These are phyloP conservation scores for Anethum foeniculum DNA, from an alignment of 140 eudicot species.

Conservation along the genomic window DNA sequence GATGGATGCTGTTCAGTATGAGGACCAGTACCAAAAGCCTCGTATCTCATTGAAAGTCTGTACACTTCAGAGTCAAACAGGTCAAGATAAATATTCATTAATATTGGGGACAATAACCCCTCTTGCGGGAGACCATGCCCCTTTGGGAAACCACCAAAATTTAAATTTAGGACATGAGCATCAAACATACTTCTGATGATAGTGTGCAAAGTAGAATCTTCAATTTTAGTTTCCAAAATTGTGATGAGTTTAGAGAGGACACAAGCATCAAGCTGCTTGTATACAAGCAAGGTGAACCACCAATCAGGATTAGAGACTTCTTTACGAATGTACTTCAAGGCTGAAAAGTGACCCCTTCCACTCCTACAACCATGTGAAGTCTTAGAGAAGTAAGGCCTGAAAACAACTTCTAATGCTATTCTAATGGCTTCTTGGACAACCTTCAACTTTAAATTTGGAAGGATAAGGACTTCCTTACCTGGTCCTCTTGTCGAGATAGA, in stretches of 20 bases:
- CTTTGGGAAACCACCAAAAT: slow-evolving; percentile 83
- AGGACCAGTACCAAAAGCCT: slow-evolving; percentile 35
- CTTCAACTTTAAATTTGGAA: slow-evolving; percentile 61
- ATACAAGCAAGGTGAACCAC: slow-evolving; percentile 63
- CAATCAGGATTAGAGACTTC: slow-evolving; percentile 61
- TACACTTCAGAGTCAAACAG: slow-evolving; percentile 60
- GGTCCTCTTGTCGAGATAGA: slow-evolving; percentile 51
- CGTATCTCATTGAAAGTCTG: slow-evolving; percentile 75
- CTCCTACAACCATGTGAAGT: slow-evolving; percentile 83
- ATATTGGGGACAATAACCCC: slow-evolving; percentile 62
- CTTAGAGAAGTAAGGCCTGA: slow-evolving; percentile 74
- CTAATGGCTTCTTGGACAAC: slow-evolving; percentile 91
- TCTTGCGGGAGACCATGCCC: slow-evolving; percentile 98
- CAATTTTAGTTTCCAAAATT: slow-evolving; percentile 54
- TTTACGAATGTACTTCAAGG: slow-evolving; percentile 67
- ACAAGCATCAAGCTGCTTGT: slow-evolving; percentile 43
- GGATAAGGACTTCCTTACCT: slow-evolving; percentile 51
- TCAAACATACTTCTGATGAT: slow-evolving; percentile 53
- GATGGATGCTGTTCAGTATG: slow-evolving; percentile 24
- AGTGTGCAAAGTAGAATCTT: slow-evolving; percentile 47
- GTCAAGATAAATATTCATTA: slow-evolving; percentile 78
- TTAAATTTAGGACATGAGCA: slow-evolving; percentile 53
- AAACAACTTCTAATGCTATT: slow-evolving; percentile 80
- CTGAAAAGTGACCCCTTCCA: slow-evolving; percentile 76
- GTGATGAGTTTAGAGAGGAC: slow-evolving; percentile 48